phyloP scores from a whole-genome alignment of 148 eudicot genomes.

The Gaultheria prostrata region DNA sequence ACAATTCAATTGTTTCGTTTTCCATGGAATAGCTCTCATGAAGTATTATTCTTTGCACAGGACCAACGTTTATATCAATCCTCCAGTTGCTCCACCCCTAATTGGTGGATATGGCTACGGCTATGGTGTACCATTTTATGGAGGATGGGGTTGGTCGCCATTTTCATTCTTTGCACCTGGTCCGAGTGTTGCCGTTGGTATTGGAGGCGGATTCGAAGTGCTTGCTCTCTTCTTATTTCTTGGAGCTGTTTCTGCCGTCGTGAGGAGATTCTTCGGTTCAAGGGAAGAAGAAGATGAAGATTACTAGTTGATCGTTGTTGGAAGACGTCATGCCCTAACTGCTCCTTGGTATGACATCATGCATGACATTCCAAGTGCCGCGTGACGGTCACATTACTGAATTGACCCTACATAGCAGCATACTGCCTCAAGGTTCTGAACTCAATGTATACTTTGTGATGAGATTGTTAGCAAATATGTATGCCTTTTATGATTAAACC shows the following conservation, averaged over 20 bases:
- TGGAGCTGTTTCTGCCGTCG: slow-evolving; percentile 52
- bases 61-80: slow-evolving; percentile 86
- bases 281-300: slow-evolving; percentile 47
- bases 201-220: slow-evolving; percentile 87
- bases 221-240: slow-evolving; percentile 51
- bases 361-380: too few relatives aligned
- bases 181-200: slow-evolving; percentile 71
- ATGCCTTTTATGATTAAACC: too few relatives aligned
- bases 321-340: too few relatives aligned
- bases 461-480: too few relatives aligned
- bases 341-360: too few relatives aligned
- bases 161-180: slow-evolving; percentile 89
- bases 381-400: too few relatives aligned
- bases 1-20: background rate
- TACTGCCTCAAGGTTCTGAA: too few relatives aligned
- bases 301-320: slow-evolving; percentile 24
- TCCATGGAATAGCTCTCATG: background rate
- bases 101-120: slow-evolving; percentile 89
- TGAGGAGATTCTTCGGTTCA: slow-evolving; percentile 44
- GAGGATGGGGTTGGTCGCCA: slow-evolving; percentile 98
- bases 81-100: slow-evolving; percentile 88
- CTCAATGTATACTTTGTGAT: too few relatives aligned
- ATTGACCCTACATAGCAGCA: too few relatives aligned
- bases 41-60: slow-evolving; percentile 36
- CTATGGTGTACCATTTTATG: slow-evolving; percentile 64